phyloP scores from a whole-genome alignment of 2,329 filamentous ascomycete genomes.

The Rhinocladiella mackenziei region DNA sequence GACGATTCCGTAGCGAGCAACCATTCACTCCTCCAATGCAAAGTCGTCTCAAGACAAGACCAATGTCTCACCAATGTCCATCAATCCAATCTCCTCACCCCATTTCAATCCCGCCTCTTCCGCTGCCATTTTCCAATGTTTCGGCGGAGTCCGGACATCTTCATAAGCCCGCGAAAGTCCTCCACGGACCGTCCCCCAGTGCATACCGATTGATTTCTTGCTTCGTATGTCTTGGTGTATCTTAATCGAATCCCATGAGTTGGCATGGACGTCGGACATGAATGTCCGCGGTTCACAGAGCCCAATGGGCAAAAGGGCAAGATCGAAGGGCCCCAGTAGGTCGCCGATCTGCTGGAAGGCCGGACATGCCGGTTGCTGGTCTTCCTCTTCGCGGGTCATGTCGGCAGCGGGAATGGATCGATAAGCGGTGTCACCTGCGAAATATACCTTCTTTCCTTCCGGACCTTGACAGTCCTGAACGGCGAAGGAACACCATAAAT shows the following conservation, averaged over 20 bases:
- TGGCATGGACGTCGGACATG: conserved; percentile 45
- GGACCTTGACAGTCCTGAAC: conserved; percentile 32
- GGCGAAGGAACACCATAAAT: conserved; percentile 50
- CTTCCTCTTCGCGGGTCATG: conserved; percentile 24
- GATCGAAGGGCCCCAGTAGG: conserved; percentile 47
- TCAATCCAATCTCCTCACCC: conserved; percentile 38
- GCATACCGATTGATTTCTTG: conserved; percentile 50
- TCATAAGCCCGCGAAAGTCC: conserved; percentile 46
- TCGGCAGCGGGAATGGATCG: conserved; percentile 32
- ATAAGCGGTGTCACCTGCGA: conserved; percentile 51
- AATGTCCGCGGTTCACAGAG: conserved; percentile 45
- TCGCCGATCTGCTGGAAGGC: conserved; percentile 48
- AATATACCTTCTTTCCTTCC: conserved; percentile 30
- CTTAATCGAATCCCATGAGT: conserved; percentile 46
- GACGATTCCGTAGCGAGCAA: neutral
- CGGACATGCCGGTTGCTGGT: conserved; percentile 44
- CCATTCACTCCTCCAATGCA: neutral
- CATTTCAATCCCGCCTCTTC: conserved; percentile 42
- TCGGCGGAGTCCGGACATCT: conserved; percentile 47
- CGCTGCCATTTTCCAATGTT: conserved; percentile 43
- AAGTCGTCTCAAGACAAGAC: conserved; percentile 19
- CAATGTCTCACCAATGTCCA: conserved; percentile 49
- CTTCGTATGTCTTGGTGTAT: conserved; percentile 48
- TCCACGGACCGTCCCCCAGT: conserved; percentile 43
- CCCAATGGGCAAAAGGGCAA: conserved; percentile 49